Evolutionary conservation across 2,329 filamentous ascomycete species (phyloP), one percentile per base, ranked within the genome.

Genomic region (Alternaria dauci): DNA sequence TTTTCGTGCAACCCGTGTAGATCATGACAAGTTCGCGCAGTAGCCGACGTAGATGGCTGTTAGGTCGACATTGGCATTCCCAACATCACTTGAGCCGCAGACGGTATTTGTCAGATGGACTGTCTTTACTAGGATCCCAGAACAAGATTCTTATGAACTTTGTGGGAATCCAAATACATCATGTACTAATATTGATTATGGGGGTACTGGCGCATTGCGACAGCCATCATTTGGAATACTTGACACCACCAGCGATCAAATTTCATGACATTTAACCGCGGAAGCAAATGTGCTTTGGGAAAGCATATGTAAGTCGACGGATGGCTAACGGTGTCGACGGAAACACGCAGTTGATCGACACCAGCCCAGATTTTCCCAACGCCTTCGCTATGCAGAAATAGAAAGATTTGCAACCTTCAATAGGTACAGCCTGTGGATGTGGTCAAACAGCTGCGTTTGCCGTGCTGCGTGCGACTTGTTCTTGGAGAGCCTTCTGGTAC

Each of bases 401-500:
- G 39, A 55, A 43, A 47, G 43, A 56, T 30, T 20, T 26, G 43
- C 20, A 16, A 8, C 32, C 23, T 34, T 16, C 26, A 14, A 20
- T 16, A 42, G n/a, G 4, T 9, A 43, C 28, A 34, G 30, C 12
- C 5, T 16, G 26, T 36, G 14, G 3, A 28, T 23, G 8, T 12
- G 34, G 5, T 55, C 32, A 57, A 25, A 51, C 46, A 38, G 53
- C 44, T 14, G 16, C 47, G 18, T 41, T 47, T 18, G 47, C 55
- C 7, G 58, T 42, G 32, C 26, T 58, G 26, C 70, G 67, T 9
- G 70, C 68, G 51, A 78, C 69, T 59, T 92, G 90, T 71, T 84
- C 82, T 38, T 88, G 87, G 59, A 93, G 81, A 12, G 89, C 91
- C 69, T 85, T 88, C 66, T 87, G 83, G 74, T 95, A 97, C 72